phyloP scores from a whole-genome alignment of 495 filamentous ascomycete genomes.

The Aspergillus saccharolyticus region DNA sequence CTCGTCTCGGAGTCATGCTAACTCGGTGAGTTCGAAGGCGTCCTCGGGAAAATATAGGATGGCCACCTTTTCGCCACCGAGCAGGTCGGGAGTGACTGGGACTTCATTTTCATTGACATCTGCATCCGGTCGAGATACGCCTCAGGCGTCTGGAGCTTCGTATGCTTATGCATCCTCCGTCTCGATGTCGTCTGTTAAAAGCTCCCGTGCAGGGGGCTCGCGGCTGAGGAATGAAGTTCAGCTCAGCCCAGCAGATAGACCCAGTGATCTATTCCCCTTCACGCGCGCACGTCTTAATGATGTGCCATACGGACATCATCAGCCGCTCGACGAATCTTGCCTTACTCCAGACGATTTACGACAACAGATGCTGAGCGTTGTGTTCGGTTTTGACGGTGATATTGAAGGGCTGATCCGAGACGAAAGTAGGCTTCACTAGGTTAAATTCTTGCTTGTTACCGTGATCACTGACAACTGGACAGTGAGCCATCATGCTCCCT shows the following conservation, averaged over 20 bases:
- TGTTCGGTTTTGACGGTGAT: slow-evolving; percentile 93
- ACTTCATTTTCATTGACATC: slow-evolving; percentile 45
- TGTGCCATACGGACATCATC: slow-evolving; percentile 67
- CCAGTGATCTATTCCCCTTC: slow-evolving; percentile 60
- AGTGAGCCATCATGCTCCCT: slow-evolving; percentile 64
- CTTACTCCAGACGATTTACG: slow-evolving; percentile 81
- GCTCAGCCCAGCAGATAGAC: slow-evolving; percentile 54
- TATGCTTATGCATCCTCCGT: slow-evolving; percentile 46
- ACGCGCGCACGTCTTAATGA: slow-evolving; percentile 71
- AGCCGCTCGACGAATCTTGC: slow-evolving; percentile 54
- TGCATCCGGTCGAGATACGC: slow-evolving; percentile 30
- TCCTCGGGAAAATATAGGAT: slow-evolving; percentile 41
- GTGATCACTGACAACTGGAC: slow-evolving; percentile 10
- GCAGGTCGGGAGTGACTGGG: slow-evolving; percentile 40
- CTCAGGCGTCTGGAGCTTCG: slow-evolving; percentile 32
- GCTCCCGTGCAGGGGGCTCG: slow-evolving; percentile 58
- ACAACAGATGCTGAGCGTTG: slow-evolving; percentile 84
- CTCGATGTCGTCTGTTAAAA: slow-evolving; percentile 60
- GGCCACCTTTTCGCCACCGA: slow-evolving; percentile 35
- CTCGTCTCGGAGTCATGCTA: slow-evolving; percentile 59
- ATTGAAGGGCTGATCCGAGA: slow-evolving; percentile 78
- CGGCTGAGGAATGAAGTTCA: slow-evolving; percentile 79
- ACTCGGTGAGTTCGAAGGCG: slow-evolving; percentile 51
- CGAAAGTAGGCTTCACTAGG: slow-evolving; percentile 53
- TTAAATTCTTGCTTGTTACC: neutral